phyloP scores from a whole-genome alignment of 75 land plant species.

The Pinus taeda region DNA sequence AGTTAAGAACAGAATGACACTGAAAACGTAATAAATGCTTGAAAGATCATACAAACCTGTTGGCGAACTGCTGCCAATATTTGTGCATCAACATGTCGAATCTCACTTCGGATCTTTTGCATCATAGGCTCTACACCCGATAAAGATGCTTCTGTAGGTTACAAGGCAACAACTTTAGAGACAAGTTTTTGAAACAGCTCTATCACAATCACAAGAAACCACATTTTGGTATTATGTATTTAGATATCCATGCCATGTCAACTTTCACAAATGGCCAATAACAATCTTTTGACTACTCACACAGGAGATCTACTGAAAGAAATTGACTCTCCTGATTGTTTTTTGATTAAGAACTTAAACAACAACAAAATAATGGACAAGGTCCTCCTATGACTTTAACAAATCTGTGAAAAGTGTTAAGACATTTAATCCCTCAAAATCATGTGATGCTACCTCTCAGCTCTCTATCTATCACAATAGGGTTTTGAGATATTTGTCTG shows the following conservation, averaged over 20 bases:
- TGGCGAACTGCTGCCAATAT: conserved; percentile 95
- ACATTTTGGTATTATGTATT: conserved; percentile 6
- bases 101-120: conserved; percentile 88
- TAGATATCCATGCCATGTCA: neutral
- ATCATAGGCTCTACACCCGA: conserved; percentile 96
- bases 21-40: neutral
- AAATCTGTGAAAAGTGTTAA: too few relatives aligned
- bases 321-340: neutral
- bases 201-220: neutral
- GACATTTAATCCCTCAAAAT: too few relatives aligned
- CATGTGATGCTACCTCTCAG: neutral
- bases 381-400: neutral
- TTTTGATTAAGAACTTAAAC: neutral
- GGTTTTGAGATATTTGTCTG: neutral
- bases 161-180: neutral
- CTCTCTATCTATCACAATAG: neutral
- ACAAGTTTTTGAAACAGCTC: neutral
- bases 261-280: neutral
- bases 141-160: conserved; percentile 83
- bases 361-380: neutral
- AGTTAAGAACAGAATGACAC: neutral
- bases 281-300: neutral
- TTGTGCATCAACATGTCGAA: conserved; percentile 88
- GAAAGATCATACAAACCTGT: conserved; percentile 47
- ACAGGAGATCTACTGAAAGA: neutral